Evolutionary conservation across 169 alveolate genomes (phyloP).

Genomic region (Cryptosporidium sp.): DNA sequence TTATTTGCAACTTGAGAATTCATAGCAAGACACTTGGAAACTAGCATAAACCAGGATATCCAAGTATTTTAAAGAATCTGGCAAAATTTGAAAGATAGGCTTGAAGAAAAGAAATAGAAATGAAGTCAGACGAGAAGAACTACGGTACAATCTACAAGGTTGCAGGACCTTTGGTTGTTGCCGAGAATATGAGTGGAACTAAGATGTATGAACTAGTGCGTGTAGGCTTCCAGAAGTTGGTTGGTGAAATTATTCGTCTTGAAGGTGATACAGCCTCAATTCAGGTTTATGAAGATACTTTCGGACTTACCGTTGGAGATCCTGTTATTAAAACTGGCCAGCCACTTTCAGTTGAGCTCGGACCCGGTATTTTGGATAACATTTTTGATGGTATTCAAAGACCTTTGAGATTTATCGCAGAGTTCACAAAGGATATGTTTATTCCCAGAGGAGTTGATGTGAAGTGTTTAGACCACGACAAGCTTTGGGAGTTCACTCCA

Average conservation of each 20-base stretch:
- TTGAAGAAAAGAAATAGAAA: background rate
- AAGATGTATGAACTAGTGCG: constrained; percentile 98
- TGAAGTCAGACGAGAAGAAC: constrained; percentile 59
- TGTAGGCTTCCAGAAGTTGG: constrained; percentile 96
- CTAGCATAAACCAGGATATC: background rate
- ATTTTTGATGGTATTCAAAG: constrained; percentile 99
- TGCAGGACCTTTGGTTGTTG: constrained; percentile 97
- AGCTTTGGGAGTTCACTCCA: constrained; percentile 94
- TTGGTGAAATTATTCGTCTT: constrained; percentile 97
- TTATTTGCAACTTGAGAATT: constrained; percentile 1
- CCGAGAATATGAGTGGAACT: constrained; percentile 98
- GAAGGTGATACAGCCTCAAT: constrained; percentile 98
- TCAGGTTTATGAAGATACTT: constrained; percentile 98
- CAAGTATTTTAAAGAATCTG: background rate
- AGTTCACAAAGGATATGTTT: constrained; percentile 88
- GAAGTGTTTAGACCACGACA: constrained; percentile 91
- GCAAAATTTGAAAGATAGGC: background rate
- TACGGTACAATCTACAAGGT: constrained; percentile 93
- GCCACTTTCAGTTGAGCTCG: constrained; percentile 97
- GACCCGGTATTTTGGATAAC: constrained; percentile 96
- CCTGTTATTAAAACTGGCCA: constrained; percentile 97
- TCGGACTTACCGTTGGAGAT: constrained; percentile 98
- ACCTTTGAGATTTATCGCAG: constrained; percentile 94
- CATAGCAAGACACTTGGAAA: constrained; percentile 10
- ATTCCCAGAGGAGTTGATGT: constrained; percentile 97